These are phyloP conservation scores for Orobanche coerulescens DNA, from an alignment of 257 asterid species.

Conservation along the genomic window DNA sequence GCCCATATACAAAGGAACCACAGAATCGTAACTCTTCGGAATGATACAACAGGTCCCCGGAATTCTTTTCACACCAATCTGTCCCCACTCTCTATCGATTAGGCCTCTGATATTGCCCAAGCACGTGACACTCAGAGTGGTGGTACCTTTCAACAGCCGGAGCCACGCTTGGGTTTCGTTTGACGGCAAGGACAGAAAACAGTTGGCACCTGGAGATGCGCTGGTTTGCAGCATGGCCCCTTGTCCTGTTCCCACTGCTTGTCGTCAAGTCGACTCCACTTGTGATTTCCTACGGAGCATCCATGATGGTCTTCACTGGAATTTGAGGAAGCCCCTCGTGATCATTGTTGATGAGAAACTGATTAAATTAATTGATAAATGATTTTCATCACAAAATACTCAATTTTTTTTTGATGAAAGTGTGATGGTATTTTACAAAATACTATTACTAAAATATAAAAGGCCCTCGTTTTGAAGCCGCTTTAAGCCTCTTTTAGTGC, in stretches of 20 bases:
- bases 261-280: slow-evolving; percentile 72
- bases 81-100: slow-evolving; percentile 93
- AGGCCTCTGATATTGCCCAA: slow-evolving; percentile 92
- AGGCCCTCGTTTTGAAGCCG: too few species aligned
- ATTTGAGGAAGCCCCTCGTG: slow-evolving; percentile 87
- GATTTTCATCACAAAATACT: too few species aligned
- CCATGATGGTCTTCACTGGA: slow-evolving; percentile 96
- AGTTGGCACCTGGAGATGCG: slow-evolving; percentile 84
- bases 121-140: slow-evolving; percentile 71
- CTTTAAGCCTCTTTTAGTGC: too few species aligned
- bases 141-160: slow-evolving; percentile 80
- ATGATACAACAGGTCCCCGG: slow-evolving; percentile 99
- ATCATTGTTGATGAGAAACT: too few species aligned
- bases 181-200: slow-evolving; percentile 84
- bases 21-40: too few species aligned
- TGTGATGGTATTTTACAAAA: too few species aligned
- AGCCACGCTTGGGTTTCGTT: slow-evolving; percentile 97
- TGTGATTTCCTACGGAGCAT: slow-evolving; percentile 80
- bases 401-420: too few species aligned
- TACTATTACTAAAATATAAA: too few species aligned
- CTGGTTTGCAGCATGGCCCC: slow-evolving; percentile 97
- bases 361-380: too few species aligned
- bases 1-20: too few species aligned
- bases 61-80: slow-evolving; percentile 88
- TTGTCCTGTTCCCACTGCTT: slow-evolving; percentile 98